phyloP scores from a whole-genome alignment of 805 yeast genomes.

The Barnettozyma sp. region DNA sequence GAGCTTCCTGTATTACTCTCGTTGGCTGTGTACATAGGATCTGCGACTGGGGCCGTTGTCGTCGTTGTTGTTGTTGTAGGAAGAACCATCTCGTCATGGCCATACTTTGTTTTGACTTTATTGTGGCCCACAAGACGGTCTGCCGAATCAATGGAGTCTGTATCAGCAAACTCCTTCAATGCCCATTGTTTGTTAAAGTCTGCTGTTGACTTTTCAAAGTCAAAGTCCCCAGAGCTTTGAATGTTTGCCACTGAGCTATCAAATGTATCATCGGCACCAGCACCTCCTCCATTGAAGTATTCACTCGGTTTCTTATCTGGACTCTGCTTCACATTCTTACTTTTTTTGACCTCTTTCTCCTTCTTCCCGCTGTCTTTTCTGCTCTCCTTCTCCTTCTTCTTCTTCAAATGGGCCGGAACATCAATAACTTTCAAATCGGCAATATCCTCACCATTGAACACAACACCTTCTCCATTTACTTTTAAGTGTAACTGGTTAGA shows the following conservation, averaged over 20 bases:
- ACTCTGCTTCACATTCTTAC: slow-evolving; percentile 8
- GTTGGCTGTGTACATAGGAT: too few species aligned
- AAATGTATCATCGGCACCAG: slow-evolving; percentile 35
- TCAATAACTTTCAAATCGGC: slow-evolving; percentile 50
- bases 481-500: slow-evolving; percentile 32
- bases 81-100: slow-evolving; percentile 65
- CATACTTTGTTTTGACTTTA: slow-evolving; percentile 48
- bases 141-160: slow-evolving; percentile 53
- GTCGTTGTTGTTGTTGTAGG: neutral
- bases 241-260: slow-evolving; percentile 43
- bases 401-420: slow-evolving; percentile 34
- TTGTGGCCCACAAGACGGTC: slow-evolving; percentile 73
- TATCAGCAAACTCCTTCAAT: slow-evolving; percentile 64
- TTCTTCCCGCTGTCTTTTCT: slow-evolving; percentile 7
- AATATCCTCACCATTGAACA: slow-evolving; percentile 34
- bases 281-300: neutral
- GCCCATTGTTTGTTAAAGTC: slow-evolving; percentile 77
- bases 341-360: slow-evolving; percentile 10
- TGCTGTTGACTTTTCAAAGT: slow-evolving; percentile 73
- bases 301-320: slow-evolving; percentile 9
- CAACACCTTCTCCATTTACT: slow-evolving; percentile 27
- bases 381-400: slow-evolving; percentile 18
- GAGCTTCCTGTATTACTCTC: too few species aligned
- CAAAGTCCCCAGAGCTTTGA: slow-evolving; percentile 60
- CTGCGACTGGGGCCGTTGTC: too few species aligned